Evolutionary conservation across 2,329 filamentous ascomycete species (phyloP), one percentile per base, ranked within the genome.

Genomic region (Scleromitrula shiraiana): DNA sequence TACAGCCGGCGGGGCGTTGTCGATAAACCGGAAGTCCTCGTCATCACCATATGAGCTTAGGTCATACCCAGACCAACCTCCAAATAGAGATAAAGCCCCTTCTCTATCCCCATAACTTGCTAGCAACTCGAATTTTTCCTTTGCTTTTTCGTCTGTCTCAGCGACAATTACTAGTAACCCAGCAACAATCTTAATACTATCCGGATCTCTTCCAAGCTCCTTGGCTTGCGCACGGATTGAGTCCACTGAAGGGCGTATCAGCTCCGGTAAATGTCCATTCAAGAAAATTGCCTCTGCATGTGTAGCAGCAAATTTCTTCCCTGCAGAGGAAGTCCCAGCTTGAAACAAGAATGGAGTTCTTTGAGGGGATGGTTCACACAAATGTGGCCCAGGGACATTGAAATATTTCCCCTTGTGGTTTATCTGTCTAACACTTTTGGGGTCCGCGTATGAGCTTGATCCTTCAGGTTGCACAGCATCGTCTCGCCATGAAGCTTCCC

Each of bases 201-300:
- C 64, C 0, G 76, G 74, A 58, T 85, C 75, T 5, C 83, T 69
- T 0, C 80, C 80, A 30, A 73, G 50, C 0, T 68, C 67, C 19
- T 65, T 64, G 0, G 82, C 81, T 35, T 58, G 54, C 5, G 49
- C 40, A 0, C 83, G 70, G 22, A 86, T 78, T 50, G 84, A 80
- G 0, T 76, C 71, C 15, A 87, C 76, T 27, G 72, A 80, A 58
- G 76, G 78, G 2, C 75, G 74, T 23, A 82, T 77, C 0, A 82
- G 76, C 1, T 70, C 67, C 0, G 83, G 79, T 1, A 75, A 75
- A 60, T 85, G 82, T 0, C 79, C 79, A 0, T 77, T 81, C 1
- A 85, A 75, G 56, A 87, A 87, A 42, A 87, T 82, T 2, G 76
- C 82, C 58, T 88, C 83, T 0, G 83, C 83, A 59, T 87, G 81